phyloP scores from a whole-genome alignment of 1,139 yeast genomes.

The Yarrowia galli region DNA sequence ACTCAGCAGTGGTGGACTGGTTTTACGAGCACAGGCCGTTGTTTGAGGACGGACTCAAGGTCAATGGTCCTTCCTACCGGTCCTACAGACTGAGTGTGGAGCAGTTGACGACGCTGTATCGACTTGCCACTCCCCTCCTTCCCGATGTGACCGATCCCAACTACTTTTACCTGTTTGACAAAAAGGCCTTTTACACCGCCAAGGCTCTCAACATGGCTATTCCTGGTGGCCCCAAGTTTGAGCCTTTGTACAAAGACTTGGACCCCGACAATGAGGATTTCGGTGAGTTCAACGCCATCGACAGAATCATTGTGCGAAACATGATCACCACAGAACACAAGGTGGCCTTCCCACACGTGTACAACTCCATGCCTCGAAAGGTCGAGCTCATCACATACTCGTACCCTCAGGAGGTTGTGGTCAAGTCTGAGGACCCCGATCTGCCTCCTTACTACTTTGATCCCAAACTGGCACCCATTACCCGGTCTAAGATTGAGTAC shows the following conservation, averaged over 20 bases:
- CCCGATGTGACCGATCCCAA: conserved; percentile 65
- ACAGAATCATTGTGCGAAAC: conserved; percentile 79
- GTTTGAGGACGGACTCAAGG: conserved; percentile 60
- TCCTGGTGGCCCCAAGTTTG: conserved; percentile 97
- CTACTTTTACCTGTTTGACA: conserved; percentile 73
- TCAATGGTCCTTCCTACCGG: conserved; percentile 80
- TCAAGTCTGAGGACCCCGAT: conserved; percentile 59
- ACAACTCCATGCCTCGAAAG: conserved; percentile 76
- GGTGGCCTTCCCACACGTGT: conserved; percentile 85
- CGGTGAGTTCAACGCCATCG: conserved; percentile 89
- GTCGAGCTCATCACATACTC: conserved; percentile 69
- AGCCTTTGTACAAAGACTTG: conserved; percentile 71
- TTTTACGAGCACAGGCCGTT: conserved; percentile 81
- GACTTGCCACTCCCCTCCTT: conserved; percentile 73
- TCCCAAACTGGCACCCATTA: conserved; percentile 63
- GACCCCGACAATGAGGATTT: conserved; percentile 77
- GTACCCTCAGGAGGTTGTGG: conserved; percentile 62
- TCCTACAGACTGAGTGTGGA: conserved; percentile 71
- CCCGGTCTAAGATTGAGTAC: conserved; percentile 45
- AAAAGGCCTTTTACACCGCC: conserved; percentile 82
- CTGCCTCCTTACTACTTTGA: conserved; percentile 65
- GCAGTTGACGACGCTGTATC: conserved; percentile 70
- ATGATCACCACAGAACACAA: conserved; percentile 82
- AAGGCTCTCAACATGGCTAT: conserved; percentile 85
- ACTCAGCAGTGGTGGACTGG: conserved; percentile 72